Percentiles rank a stretch among this genome's conserved stretches.
Evolutionary conservation across 345 rosid genomes (phyloP).

Genomic region (Bruguiera sexangula): DNA sequence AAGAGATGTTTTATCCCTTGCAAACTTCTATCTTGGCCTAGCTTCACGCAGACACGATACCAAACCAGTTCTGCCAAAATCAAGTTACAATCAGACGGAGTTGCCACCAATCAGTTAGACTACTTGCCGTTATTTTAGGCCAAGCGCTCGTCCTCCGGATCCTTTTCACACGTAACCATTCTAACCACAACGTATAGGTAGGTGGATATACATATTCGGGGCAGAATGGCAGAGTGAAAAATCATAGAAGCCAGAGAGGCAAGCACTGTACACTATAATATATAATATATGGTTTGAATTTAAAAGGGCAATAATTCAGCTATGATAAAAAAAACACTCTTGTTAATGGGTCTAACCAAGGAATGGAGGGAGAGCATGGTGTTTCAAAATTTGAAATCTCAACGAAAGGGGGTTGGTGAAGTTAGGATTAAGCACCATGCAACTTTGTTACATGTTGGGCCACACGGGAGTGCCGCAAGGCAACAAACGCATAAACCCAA

Average conservation of each 20-base stretch:
- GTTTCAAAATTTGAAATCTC: constrained; percentile 50
- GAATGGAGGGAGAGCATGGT: constrained; percentile 9
- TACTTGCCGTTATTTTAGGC: neutral
- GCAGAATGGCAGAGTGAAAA: neutral
- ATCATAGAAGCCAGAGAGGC: constrained; percentile 15
- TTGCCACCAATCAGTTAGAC: neutral
- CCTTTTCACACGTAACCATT: constrained; percentile 10
- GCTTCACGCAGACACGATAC: neutral
- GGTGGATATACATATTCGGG: neutral
- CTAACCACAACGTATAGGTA: neutral
- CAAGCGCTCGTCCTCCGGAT: neutral
- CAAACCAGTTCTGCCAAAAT: neutral
- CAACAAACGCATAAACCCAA: no score
- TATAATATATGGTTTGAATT: constrained; percentile 21
- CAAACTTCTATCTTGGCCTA: neutral
- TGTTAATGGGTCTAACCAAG: neutral
- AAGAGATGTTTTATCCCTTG: no score
- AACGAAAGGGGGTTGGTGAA: constrained; percentile 9
- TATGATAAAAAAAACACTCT: constrained; percentile 5
- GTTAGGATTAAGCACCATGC: constrained; percentile 6
- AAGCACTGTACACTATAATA: neutral
- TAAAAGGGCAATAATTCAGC: constrained; percentile 28
- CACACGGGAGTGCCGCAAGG: neutral
- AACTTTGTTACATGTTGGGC: constrained; percentile 20
- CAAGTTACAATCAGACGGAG: neutral